phyloP scores from a whole-genome alignment of 2,329 filamentous ascomycete genomes.

The Ophiostoma pallidulum region DNA sequence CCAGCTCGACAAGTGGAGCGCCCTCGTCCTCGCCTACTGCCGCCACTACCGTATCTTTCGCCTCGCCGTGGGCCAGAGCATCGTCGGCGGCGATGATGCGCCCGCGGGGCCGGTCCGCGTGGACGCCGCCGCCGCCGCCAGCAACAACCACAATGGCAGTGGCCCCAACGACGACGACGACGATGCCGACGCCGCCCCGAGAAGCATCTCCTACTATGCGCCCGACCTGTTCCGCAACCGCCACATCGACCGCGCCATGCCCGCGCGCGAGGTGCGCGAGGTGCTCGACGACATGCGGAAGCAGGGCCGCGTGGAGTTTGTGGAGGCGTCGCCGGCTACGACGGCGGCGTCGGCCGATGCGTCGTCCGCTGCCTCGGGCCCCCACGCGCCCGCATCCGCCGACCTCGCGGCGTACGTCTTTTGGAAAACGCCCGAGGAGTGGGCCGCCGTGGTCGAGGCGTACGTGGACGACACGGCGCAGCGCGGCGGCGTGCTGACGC shows the following conservation, averaged over 20 bases:
- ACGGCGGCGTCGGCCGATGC: constrained; percentile 28
- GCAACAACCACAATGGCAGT: constrained; percentile 14
- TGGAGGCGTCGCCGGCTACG: constrained; percentile 25
- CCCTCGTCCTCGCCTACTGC: constrained; percentile 76
- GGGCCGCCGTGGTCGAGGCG: constrained; percentile 66
- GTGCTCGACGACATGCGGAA: constrained; percentile 50
- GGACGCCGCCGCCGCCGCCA: constrained; percentile 27
- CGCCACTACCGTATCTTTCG: constrained; percentile 66
- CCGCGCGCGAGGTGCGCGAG: constrained; percentile 43
- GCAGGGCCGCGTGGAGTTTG: constrained; percentile 58
- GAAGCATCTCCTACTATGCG: constrained; percentile 13
- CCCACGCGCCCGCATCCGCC: constrained; percentile 33
- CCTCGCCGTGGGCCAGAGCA: constrained; percentile 56
- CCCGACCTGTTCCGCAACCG: constrained; percentile 48
- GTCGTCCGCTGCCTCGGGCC: constrained; percentile 5
- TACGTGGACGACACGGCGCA: constrained; percentile 87
- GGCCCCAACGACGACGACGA: constrained; percentile 28
- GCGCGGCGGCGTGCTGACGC: constrained; percentile 77
- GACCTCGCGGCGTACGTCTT: constrained; percentile 57
- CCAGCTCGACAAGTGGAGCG: constrained; percentile 78
- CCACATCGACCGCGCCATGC: constrained; percentile 41
- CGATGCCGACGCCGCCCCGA: background rate
- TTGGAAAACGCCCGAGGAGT: constrained; percentile 84
- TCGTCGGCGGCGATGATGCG: constrained; percentile 27
- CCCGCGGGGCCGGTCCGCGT: background rate